A percentile compares a stretch with the other conserved stretches of the same genome.
phyloP scores from a whole-genome alignment of 495 filamentous ascomycete species.

The Mycothermus thermophilus region DNA sequence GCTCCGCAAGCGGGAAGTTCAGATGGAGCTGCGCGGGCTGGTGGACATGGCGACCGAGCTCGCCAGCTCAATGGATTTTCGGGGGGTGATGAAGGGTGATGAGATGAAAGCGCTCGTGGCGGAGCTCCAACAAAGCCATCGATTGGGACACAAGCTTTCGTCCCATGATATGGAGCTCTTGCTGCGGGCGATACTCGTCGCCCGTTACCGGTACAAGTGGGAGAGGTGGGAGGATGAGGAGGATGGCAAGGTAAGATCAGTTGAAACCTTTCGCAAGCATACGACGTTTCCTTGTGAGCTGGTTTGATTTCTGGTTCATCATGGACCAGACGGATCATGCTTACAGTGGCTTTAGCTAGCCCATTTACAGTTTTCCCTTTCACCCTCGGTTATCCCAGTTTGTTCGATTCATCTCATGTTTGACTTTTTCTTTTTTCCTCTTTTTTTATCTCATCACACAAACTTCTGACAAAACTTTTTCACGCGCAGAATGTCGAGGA shows the following conservation, averaged over 20 bases:
- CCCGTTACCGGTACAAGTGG: slow-evolving; percentile 1
- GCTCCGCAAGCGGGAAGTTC: slow-evolving; percentile 1
- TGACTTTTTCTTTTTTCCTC: neutral
- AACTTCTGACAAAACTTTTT: neutral
- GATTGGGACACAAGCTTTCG: neutral
- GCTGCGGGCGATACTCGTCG: slow-evolving; percentile 1
- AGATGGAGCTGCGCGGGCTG: neutral
- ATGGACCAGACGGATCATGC: no score
- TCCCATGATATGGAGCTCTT: neutral
- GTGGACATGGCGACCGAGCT: neutral
- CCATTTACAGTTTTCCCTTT: no score
- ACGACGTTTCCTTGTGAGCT: no score
- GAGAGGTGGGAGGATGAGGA: neutral
- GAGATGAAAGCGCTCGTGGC: neutral
- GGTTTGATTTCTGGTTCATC: no score
- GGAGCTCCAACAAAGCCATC: neutral
- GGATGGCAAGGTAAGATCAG: no score
- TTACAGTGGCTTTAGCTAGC: no score
- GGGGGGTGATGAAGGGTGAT: slow-evolving; percentile 1
- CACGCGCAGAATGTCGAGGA: neutral
- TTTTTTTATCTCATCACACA: neutral
- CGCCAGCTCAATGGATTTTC: neutral
- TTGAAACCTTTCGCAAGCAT: no score
- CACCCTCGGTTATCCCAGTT: no score
- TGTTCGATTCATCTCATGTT: no score